A percentile compares a stretch with the other conserved stretches of the same genome.
Conservation (phyloP, 1,284 basidiomycete genomes). For the Cystobasidium slooffiae region DNA sequence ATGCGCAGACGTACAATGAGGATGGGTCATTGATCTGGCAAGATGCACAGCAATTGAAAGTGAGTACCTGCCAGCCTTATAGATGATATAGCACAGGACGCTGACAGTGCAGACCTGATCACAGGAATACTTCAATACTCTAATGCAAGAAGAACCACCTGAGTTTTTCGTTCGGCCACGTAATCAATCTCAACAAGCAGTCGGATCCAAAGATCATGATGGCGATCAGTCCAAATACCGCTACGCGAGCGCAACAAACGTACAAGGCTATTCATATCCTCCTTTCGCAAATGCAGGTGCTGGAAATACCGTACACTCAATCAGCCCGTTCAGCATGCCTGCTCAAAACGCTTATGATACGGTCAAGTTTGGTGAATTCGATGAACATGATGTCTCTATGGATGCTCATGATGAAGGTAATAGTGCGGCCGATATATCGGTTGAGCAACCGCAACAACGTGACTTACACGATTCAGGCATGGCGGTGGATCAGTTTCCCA, state of each 20-base stretch:
- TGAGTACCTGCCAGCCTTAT: slow-evolving; percentile 20
- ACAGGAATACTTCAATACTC: slow-evolving; percentile 48
- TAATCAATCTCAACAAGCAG: slow-evolving; percentile 27
- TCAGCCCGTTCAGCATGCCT: background rate
- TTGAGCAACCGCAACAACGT: background rate
- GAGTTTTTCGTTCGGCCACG: slow-evolving; percentile 43
- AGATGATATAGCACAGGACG: background rate
- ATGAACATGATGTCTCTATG: slow-evolving; percentile 12
- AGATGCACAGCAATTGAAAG: slow-evolving; percentile 51
- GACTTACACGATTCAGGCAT: background rate
- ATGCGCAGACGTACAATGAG: slow-evolving; percentile 53
- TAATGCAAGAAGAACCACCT: slow-evolving; percentile 52
- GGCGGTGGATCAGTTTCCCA: slow-evolving; percentile 1
- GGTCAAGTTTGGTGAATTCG: slow-evolving; percentile 28
- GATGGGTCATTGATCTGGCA: slow-evolving; percentile 51
- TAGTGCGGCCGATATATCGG: background rate
- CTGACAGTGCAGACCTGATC: background rate
- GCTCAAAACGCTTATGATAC: slow-evolving; percentile 23
- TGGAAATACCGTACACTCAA: background rate
- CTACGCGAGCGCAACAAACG: background rate
- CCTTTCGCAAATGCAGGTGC: background rate
- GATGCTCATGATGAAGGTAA: background rate
- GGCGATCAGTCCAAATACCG: background rate
- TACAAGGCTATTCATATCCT: slow-evolving; percentile 19
- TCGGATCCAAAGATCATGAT: background rate